Evolutionary conservation across 192 early-diverging fungal species (phyloP).

Genomic region (Podila epigama): DNA sequence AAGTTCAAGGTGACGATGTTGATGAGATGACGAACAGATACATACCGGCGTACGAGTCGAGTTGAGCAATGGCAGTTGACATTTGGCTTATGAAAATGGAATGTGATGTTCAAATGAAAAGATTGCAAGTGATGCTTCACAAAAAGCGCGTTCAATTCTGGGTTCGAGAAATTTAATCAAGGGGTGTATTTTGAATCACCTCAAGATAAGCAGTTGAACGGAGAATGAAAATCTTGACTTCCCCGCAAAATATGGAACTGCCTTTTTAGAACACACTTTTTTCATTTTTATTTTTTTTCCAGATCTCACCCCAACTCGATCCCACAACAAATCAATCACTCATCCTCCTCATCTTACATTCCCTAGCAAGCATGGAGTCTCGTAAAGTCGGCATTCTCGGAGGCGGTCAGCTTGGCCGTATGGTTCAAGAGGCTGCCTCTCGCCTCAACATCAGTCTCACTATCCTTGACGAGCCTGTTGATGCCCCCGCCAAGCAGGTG

Average conservation of each 20-base stretch:
- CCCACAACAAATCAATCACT: background rate
- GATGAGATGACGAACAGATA: background rate
- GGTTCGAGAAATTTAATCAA: no score
- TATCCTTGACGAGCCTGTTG: constrained; percentile 80
- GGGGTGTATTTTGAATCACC: no score
- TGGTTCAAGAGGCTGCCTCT: constrained; percentile 95
- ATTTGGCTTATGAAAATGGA: constrained; percentile 3
- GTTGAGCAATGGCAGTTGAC: constrained; percentile 17
- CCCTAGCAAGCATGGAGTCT: constrained; percentile 51
- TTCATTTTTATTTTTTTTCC: background rate
- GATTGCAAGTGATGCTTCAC: no score
- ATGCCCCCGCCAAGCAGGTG: constrained; percentile 89
- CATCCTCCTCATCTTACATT: background rate
- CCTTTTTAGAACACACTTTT: background rate
- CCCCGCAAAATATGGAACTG: background rate
- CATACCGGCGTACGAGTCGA: constrained; percentile 45
- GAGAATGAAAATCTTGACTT: background rate
- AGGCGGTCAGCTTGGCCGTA: constrained; percentile 97
- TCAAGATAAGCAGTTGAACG: no score
- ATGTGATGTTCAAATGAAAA: background rate
- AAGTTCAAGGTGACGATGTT: background rate
- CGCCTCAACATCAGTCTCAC: constrained; percentile 86
- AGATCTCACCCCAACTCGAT: no score
- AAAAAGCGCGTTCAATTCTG: no score
- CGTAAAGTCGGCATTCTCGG: constrained; percentile 65